These are phyloP conservation scores for Fusarium citri DNA, from an alignment of 2,329 filamentous ascomycete genomes.

Conservation along the genomic window DNA sequence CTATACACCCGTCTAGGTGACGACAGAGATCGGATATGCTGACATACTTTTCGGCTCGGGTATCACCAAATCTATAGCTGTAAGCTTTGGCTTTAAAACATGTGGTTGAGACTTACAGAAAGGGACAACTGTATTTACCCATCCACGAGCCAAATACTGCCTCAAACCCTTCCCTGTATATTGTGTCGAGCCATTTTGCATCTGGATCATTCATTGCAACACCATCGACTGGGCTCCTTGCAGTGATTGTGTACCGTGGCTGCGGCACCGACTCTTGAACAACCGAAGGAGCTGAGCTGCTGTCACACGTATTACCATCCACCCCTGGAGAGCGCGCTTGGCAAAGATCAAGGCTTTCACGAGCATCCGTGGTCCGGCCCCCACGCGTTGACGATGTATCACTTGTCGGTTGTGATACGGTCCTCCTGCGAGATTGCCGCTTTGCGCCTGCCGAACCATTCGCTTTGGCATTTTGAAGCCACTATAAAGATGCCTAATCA, in stretches of 20 bases:
- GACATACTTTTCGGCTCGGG: slow-evolving; percentile 47
- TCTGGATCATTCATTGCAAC: slow-evolving; percentile 24
- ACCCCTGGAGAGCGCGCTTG: not conserved
- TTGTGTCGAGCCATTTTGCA: slow-evolving; percentile 42
- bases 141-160: slow-evolving; percentile 57
- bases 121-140: slow-evolving; percentile 56
- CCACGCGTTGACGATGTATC: slow-evolving; percentile 23
- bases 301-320: not conserved
- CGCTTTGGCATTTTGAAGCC: slow-evolving; percentile 44
- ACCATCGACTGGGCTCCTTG: not conserved
- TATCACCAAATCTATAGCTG: slow-evolving; percentile 40
- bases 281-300: not conserved
- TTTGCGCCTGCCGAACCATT: slow-evolving; percentile 11
- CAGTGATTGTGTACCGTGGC: not conserved
- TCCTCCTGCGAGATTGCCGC: slow-evolving; percentile 30
- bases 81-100: slow-evolving; percentile 4
- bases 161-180: slow-evolving; percentile 54
- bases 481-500: slow-evolving; percentile 24
- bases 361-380: not conserved
- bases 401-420: slow-evolving; percentile 18
- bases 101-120: slow-evolving; percentile 48
- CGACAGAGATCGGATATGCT: slow-evolving; percentile 48
- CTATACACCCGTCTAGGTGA: slow-evolving; percentile 53
- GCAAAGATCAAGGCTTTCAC: not conserved
- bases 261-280: slow-evolving; percentile 2